These are phyloP conservation scores for Komagataella kurtzmanii DNA, from an alignment of 805 yeast species.

Conservation along the genomic window DNA sequence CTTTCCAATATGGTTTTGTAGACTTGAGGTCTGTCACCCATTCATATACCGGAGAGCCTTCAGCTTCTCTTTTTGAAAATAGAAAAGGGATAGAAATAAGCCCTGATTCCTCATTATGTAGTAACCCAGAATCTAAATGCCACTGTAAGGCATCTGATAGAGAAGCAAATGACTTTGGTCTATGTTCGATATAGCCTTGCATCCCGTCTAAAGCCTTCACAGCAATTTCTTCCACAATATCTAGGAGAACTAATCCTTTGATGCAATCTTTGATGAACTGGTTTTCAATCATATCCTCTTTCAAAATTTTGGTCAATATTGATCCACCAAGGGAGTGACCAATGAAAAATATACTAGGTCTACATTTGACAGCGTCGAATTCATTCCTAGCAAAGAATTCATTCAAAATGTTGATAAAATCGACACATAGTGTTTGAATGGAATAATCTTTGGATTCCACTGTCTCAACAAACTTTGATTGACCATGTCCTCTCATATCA, in stretches of 20 bases:
- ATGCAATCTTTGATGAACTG: slow-evolving; percentile 15
- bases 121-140: slow-evolving; percentile 49
- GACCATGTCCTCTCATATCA: slow-evolving; percentile 85
- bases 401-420: slow-evolving; percentile 36
- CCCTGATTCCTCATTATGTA: slow-evolving; percentile 53
- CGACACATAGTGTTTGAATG: slow-evolving; percentile 39
- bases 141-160: slow-evolving; percentile 60
- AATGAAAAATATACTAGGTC: slow-evolving; percentile 38
- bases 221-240: slow-evolving; percentile 92
- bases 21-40: slow-evolving; percentile 57
- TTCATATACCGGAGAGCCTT: slow-evolving; percentile 8
- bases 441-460: slow-evolving; percentile 21
- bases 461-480: slow-evolving; percentile 20
- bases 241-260: slow-evolving; percentile 67
- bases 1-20: slow-evolving; percentile 62
- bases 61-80: slow-evolving; percentile 16
- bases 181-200: slow-evolving; percentile 45
- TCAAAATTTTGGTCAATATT: slow-evolving; percentile 44
- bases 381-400: slow-evolving; percentile 17
- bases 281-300: slow-evolving; percentile 9
- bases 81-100: slow-evolving; percentile 66
- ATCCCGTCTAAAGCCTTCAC: slow-evolving; percentile 53
- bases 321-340: slow-evolving; percentile 96
- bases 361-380: slow-evolving; percentile 6
- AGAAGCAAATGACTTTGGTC: slow-evolving; percentile 49